phyloP scores from a whole-genome alignment of 75 land plant genomes.

The Chamaecyparis obtusa region DNA sequence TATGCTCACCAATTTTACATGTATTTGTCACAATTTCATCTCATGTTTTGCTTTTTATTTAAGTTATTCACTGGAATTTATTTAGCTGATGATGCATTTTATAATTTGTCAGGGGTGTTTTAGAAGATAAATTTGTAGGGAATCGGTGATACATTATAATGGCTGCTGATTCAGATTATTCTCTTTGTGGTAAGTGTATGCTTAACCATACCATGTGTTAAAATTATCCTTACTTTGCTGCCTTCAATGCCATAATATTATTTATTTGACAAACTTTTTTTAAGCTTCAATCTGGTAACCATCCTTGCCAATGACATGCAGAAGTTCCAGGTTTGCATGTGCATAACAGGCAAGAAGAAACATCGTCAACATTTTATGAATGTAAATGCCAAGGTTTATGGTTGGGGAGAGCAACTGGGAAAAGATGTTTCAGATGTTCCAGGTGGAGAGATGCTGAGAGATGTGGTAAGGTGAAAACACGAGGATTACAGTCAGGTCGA shows the following conservation, averaged over 20 bases:
- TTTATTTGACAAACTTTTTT: background rate
- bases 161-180: background rate
- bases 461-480: background rate
- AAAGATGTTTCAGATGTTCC: background rate
- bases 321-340: conserved; percentile 2
- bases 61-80: background rate
- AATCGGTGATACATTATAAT: background rate
- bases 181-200: background rate
- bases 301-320: background rate
- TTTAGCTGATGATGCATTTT: background rate
- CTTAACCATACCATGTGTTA: background rate
- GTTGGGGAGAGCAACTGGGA: background rate
- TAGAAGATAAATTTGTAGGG: background rate
- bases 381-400: background rate
- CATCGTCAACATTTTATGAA: background rate
- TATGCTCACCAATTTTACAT: too few relatives aligned
- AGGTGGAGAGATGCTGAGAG: background rate
- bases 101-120: background rate
- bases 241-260: background rate
- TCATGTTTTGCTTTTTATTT: too few relatives aligned
- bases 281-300: background rate
- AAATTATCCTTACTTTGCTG: background rate
- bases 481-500: background rate
- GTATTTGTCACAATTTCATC: too few relatives aligned
- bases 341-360: background rate